Percentiles rank a stretch among this genome's conserved stretches.
phyloP scores from a whole-genome alignment of 805 yeast species.

The Cephaloascus albidus region DNA sequence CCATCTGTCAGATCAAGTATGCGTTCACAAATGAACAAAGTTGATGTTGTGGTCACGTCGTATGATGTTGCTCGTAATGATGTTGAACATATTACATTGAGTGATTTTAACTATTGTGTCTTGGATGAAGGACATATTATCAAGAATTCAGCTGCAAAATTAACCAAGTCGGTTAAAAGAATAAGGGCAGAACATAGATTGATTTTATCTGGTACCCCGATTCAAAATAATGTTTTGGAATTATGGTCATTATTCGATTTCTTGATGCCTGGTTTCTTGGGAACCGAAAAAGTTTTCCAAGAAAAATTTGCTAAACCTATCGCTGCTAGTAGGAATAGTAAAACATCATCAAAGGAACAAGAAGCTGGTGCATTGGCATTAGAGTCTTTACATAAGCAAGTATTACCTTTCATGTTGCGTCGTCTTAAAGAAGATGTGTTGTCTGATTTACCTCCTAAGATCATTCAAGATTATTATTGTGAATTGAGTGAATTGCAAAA shows the following conservation, averaged over 20 bases:
- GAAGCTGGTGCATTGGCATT: slow-evolving; percentile 95
- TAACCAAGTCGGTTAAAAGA: slow-evolving; percentile 80
- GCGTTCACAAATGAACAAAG: slow-evolving; percentile 37
- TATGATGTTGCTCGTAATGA: slow-evolving; percentile 97
- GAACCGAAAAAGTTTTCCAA: slow-evolving; percentile 88
- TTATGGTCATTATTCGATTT: slow-evolving; percentile 97
- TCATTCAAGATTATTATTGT: slow-evolving; percentile 96
- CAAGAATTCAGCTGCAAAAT: slow-evolving; percentile 81
- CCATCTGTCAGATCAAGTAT: slow-evolving; percentile 62
- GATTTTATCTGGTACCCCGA: slow-evolving; percentile 93
- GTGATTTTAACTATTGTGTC: slow-evolving; percentile 87
- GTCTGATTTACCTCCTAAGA: slow-evolving; percentile 94
- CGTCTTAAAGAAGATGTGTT: slow-evolving; percentile 93
- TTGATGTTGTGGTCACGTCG: slow-evolving; percentile 89
- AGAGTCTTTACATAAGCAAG: slow-evolving; percentile 94
- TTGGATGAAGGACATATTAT: slow-evolving; percentile 97
- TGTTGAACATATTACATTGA: slow-evolving; percentile 45
- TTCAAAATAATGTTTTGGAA: slow-evolving; percentile 93
- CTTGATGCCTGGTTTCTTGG: slow-evolving; percentile 97
- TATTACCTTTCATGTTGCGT: slow-evolving; percentile 90
- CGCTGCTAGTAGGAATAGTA: slow-evolving; percentile 84
- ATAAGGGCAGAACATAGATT: slow-evolving; percentile 82
- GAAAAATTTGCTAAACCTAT: slow-evolving; percentile 97
- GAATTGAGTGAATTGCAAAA: slow-evolving; percentile 88
- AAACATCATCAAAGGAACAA: slow-evolving; percentile 85